phyloP scores from a whole-genome alignment of 805 yeast genomes.

The Candida piceae region DNA sequence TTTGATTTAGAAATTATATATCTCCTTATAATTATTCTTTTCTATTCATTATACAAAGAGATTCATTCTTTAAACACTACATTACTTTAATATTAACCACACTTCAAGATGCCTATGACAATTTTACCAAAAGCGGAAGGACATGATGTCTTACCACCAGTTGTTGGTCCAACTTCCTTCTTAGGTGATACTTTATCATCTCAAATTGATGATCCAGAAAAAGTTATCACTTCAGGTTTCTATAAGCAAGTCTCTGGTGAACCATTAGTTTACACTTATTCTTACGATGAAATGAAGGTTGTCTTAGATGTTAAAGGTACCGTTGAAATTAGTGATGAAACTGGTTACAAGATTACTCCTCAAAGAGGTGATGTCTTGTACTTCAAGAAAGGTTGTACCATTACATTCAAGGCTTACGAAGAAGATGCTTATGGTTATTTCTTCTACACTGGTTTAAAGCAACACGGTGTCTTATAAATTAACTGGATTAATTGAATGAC shows the following conservation, averaged over 20 bases:
- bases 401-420: slow-evolving; percentile 46
- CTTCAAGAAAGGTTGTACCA: slow-evolving; percentile 59
- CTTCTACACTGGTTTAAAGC: slow-evolving; percentile 53
- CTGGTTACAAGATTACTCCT: slow-evolving; percentile 52
- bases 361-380: slow-evolving; percentile 62
- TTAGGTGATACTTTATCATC: slow-evolving; percentile 59
- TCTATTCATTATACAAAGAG: no score
- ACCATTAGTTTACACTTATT: slow-evolving; percentile 57
- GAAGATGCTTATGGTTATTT: slow-evolving; percentile 55
- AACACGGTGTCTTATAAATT: slow-evolving; percentile 27
- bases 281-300: slow-evolving; percentile 63
- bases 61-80: no score
- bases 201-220: slow-evolving; percentile 44
- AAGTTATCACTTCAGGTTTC: slow-evolving; percentile 62
- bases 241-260: slow-evolving; percentile 62
- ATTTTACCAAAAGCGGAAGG: slow-evolving; percentile 50
- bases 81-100: not conserved
- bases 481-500: no score
- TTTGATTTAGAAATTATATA: no score
- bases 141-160: slow-evolving; percentile 50
- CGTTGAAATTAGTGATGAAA: slow-evolving; percentile 54
- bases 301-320: slow-evolving; percentile 62
- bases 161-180: slow-evolving; percentile 57
- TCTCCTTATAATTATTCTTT: no score
- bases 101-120: slow-evolving; percentile 46